Conservation (phyloP, 2,329 filamentous ascomycete genomes). For the Ceratocystis albifundus region DNA sequence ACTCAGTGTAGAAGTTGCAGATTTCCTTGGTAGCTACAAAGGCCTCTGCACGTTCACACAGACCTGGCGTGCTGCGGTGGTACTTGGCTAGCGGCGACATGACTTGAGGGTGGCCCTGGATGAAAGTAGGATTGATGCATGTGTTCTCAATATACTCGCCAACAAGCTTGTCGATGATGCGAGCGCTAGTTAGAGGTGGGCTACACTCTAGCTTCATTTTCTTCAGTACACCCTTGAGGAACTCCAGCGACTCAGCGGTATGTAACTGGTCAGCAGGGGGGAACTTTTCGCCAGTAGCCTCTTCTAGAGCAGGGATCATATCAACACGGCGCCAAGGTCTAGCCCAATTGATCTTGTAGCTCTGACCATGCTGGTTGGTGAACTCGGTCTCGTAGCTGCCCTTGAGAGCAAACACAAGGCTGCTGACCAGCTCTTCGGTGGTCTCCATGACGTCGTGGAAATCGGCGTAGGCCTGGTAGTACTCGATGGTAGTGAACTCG, state of each 20-base stretch:
- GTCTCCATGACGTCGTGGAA: slow-evolving; percentile 82
- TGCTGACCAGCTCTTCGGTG: slow-evolving; percentile 86
- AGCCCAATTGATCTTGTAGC: slow-evolving; percentile 90
- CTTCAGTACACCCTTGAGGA: slow-evolving; percentile 71
- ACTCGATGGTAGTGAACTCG: slow-evolving; percentile 95
- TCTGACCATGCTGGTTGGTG: slow-evolving; percentile 74
- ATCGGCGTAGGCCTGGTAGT: slow-evolving; percentile 90
- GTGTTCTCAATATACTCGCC: slow-evolving; percentile 93
- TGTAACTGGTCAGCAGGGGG: slow-evolving; percentile 80
- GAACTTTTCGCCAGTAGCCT: slow-evolving; percentile 86
- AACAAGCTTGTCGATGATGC: slow-evolving; percentile 91
- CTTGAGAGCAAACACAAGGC: slow-evolving; percentile 77
- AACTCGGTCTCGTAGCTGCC: slow-evolving; percentile 78
- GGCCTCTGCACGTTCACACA: slow-evolving; percentile 94
- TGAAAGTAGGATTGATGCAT: slow-evolving; percentile 87
- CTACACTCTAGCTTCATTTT: slow-evolving; percentile 86
- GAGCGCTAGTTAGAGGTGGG: slow-evolving; percentile 79
- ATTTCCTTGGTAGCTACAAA: slow-evolving; percentile 76
- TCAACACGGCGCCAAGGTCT: slow-evolving; percentile 85
- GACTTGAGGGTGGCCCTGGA: slow-evolving; percentile 58
- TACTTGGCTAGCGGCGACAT: slow-evolving; percentile 78
- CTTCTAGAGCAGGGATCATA: slow-evolving; percentile 84
- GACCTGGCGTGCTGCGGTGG: slow-evolving; percentile 60
- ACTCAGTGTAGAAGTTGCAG: slow-evolving; percentile 82
- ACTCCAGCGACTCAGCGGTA: slow-evolving; percentile 77